Conservation (phyloP, 148 eudicot genomes). For the Linanthus parryae region DNA sequence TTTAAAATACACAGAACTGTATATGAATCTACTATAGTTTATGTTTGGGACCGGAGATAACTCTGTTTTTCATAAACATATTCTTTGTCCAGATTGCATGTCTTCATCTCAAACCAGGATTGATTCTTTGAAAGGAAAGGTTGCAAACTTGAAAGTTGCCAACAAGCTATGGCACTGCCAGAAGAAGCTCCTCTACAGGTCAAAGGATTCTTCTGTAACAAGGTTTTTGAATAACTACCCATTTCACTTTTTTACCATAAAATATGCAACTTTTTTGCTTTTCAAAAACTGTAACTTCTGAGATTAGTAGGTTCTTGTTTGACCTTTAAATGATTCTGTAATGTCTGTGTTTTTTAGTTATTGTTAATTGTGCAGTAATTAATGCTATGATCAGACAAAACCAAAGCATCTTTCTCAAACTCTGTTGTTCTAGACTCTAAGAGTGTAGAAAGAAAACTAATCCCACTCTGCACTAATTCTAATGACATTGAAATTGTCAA, state of each 20-base stretch:
- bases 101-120: too few species aligned
- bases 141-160: too few species aligned
- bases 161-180: too few species aligned
- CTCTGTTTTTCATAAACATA: neutral
- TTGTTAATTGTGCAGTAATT: neutral
- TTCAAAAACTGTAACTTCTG: neutral
- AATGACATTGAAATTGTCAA: slow-evolving; percentile 17
- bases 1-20: neutral
- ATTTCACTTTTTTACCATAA: neutral
- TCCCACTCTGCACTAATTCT: slow-evolving; percentile 11
- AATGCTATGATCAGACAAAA: neutral
- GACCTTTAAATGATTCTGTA: slow-evolving; percentile 18
- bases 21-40: neutral
- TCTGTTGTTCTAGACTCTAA: neutral
- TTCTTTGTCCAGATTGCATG: slow-evolving; percentile 3
- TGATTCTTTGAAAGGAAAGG: too few species aligned
- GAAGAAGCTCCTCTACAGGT: slow-evolving; percentile 4
- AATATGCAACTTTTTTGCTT: neutral
- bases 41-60: too few species aligned
- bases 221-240: neutral
- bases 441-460: neutral
- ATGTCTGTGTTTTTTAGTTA: neutral
- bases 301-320: slow-evolving; percentile 4
- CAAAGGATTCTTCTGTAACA: neutral
- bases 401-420: slow-evolving; percentile 5